Evolutionary conservation across 495 filamentous ascomycete genomes (phyloP).

Genomic region (Trichoderma gamsii): DNA sequence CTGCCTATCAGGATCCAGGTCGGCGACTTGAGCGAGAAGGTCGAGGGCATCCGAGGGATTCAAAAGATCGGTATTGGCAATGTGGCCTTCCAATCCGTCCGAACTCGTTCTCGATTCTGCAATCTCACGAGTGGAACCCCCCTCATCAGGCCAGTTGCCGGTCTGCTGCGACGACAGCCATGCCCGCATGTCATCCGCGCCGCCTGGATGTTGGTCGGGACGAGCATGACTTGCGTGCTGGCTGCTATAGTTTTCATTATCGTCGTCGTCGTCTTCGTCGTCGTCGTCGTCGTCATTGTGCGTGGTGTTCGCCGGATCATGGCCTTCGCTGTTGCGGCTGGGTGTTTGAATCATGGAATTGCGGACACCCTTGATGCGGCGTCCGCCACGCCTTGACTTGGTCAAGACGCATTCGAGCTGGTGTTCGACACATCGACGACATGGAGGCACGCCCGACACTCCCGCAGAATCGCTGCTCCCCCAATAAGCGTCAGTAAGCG

Average conservation of each 20-base stretch:
- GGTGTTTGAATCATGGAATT: not conserved
- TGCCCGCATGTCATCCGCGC: not conserved
- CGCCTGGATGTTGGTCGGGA: slow-evolving; percentile 23
- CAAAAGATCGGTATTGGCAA: slow-evolving; percentile 35
- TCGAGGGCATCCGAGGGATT: slow-evolving; percentile 44
- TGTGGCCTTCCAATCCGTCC: slow-evolving; percentile 29
- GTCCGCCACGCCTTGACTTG: slow-evolving; percentile 55
- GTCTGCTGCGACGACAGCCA: not conserved
- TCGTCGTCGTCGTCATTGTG: not conserved
- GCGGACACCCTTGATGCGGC: slow-evolving; percentile 38
- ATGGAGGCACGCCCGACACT: slow-evolving; percentile 47
- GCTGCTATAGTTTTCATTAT: not conserved
- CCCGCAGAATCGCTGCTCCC: slow-evolving; percentile 39
- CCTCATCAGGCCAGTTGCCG: not conserved
- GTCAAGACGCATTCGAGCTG: slow-evolving; percentile 56
- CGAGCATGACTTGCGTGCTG: not conserved
- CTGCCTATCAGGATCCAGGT: slow-evolving; percentile 23
- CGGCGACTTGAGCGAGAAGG: slow-evolving; percentile 42
- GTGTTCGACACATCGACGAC: slow-evolving; percentile 53
- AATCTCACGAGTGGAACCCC: not conserved
- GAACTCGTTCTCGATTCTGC: slow-evolving; percentile 17
- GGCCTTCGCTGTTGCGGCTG: not conserved
- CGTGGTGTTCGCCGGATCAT: not conserved
- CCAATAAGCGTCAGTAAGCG: slow-evolving; percentile 9
- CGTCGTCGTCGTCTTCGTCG: not conserved